Base-by-base conservation (phyloP, 306 rosid species). In the Fragaria ananassa region DNA sequence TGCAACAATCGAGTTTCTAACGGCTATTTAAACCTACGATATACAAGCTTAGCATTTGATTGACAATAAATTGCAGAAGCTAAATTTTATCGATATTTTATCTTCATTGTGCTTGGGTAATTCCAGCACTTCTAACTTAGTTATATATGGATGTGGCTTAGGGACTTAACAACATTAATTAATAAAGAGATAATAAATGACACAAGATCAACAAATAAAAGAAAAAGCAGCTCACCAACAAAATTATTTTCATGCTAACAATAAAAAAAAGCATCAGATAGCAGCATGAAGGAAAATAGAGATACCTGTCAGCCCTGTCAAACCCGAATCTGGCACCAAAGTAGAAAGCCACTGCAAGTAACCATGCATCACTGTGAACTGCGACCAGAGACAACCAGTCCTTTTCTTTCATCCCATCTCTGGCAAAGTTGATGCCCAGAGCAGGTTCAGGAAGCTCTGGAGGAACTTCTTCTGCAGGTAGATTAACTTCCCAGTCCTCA, bases 401-500 rank as follows among this genome's bases (percentile, higher is more conserved):
- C 64, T 68, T 84, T 44, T 86, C 85, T 78, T 86, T 81, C 92
- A 88, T 88, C 76, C 88, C 89, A 72, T 88, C 92, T 79, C 92
- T 82, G 75, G 89, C 88, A 75, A 86, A 88, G 88, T 88, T 88
- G 76, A 88, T 88, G 68, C 92, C 92, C 68, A 88, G 69, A 18
- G 89, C 86, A 64, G 89, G 92, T 75, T 88, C 89, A 0, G 92
- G 89, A 53, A 88, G 84, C 66, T 88, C 92, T 1, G 92, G 88
- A 72, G 92, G 92, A 68, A 88, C 89, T 75, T 86, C 86, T 70
- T 86, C 89, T 15, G 86, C 86, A 54, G 92, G 92, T 65, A 84
- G 80, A 45, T 81, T 86, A 72, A 88, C 89, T 66, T 84, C 89
- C 92, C 92, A 86, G 13, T 81, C 72, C 61, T 82, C 92, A 70